A percentile compares a stretch with the other conserved stretches of the same genome.
Evolutionary conservation across 73 alveolate species (phyloP).

Genomic region (Halteria grandinella): DNA sequence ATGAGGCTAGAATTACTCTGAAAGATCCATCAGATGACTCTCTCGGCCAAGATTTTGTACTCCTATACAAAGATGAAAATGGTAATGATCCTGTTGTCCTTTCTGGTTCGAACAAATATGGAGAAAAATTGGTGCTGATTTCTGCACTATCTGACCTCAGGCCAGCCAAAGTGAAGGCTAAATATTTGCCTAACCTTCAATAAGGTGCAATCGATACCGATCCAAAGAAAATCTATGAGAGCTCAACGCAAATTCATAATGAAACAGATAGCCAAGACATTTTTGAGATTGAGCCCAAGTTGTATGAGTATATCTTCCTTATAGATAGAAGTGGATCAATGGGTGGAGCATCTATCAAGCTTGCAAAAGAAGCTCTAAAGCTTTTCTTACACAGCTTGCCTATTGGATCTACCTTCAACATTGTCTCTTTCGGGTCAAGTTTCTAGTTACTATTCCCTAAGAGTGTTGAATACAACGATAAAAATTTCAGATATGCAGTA

Average conservation of each 20-base stretch:
- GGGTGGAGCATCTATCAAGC: conserved; percentile 27
- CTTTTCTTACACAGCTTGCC: conserved; percentile 54
- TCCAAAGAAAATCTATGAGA: not conserved
- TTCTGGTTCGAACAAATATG: not conserved
- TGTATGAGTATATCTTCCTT: conserved; percentile 29
- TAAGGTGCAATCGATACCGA: not conserved
- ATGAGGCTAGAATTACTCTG: not conserved
- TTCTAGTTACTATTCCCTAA: not conserved
- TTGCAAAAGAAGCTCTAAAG: conserved; percentile 30
- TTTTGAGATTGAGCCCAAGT: not conserved
- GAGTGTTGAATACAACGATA: conserved; percentile 24
- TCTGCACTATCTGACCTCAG: not conserved
- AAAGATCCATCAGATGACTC: not conserved
- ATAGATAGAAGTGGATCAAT: conserved; percentile 57
- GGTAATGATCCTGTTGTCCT: conserved; percentile 10
- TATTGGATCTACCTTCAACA: conserved; percentile 27
- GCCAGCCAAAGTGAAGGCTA: not conserved
- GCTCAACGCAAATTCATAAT: not conserved
- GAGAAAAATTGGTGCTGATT: not conserved
- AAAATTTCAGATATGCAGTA: not conserved
- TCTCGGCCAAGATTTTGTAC: not conserved
- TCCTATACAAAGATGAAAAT: conserved; percentile 2
- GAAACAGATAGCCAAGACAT: not conserved
- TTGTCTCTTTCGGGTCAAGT: conserved; percentile 45
- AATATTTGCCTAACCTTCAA: not conserved